These are phyloP conservation scores for Trametes gibbosa DNA, from an alignment of 768 basidiomycete genomes.

Conservation along the genomic window DNA sequence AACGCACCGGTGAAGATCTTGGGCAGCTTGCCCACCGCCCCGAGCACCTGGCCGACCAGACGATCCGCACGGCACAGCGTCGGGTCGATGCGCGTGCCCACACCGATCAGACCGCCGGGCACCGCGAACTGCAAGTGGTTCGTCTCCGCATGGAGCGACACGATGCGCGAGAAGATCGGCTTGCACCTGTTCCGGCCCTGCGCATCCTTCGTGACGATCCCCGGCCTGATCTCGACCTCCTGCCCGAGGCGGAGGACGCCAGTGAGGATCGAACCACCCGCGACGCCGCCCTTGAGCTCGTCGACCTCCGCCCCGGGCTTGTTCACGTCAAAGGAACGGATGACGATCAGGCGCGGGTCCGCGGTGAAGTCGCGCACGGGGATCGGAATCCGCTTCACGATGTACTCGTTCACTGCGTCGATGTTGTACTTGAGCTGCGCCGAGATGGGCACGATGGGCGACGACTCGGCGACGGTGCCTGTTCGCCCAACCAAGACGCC, in stretches of 20 bases:
- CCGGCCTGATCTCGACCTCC: slow-evolving; percentile 96
- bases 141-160: slow-evolving; percentile 92
- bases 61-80: slow-evolving; percentile 96
- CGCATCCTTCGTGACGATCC: slow-evolving; percentile 93
- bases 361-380: slow-evolving; percentile 91
- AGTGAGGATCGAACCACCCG: slow-evolving; percentile 92
- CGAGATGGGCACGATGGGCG: slow-evolving; percentile 98
- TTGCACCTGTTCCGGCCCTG: slow-evolving; percentile 88
- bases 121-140: slow-evolving; percentile 94
- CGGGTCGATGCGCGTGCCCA: slow-evolving; percentile 95
- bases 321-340: slow-evolving; percentile 99
- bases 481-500: too few species aligned
- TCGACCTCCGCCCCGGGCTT: slow-evolving; percentile 97
- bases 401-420: slow-evolving; percentile 98
- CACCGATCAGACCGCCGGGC: slow-evolving; percentile 97
- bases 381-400: slow-evolving; percentile 94
- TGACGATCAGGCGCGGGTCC: slow-evolving; percentile 92
- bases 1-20: slow-evolving; percentile 81
- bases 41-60: slow-evolving; percentile 93
- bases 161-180: slow-evolving; percentile 89
- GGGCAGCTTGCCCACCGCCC: slow-evolving; percentile 91
- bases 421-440: slow-evolving; percentile 99
- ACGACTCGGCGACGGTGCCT: slow-evolving; percentile 97
- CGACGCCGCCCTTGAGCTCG: slow-evolving; percentile 97
- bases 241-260: slow-evolving; percentile 88